Evolutionary conservation across 2,329 filamentous ascomycete genomes (phyloP).

Genomic region (Fusarium sulawesiense): DNA sequence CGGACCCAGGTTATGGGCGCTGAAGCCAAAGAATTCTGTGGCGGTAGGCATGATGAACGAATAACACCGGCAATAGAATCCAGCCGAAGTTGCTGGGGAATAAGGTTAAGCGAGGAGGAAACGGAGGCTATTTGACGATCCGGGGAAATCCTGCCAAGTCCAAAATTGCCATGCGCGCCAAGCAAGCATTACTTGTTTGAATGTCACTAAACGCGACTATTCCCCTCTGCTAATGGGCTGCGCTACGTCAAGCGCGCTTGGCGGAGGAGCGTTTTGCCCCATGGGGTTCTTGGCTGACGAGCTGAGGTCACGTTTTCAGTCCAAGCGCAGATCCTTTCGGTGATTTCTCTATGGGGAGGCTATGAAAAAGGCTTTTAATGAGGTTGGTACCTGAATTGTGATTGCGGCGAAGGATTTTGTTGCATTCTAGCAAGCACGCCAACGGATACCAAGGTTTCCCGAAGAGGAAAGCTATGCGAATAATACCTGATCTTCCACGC

Average conservation of each 20-base stretch:
- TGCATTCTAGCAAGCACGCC: neutral
- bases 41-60: neutral
- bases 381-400: neutral
- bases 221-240: neutral
- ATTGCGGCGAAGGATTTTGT: neutral
- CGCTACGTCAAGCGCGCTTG: neutral
- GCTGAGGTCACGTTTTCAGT: neutral
- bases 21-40: neutral
- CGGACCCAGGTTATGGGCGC: neutral
- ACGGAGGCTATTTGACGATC: neutral
- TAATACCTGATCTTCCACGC: neutral
- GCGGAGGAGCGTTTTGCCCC: neutral
- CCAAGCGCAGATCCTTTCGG: neutral
- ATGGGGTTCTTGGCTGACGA: neutral
- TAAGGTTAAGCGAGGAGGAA: neutral
- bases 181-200: neutral
- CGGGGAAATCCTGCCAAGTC: neutral
- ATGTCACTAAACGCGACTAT: neutral
- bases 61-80: too few relatives aligned
- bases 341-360: neutral
- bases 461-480: neutral
- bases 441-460: neutral
- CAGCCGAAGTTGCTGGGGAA: neutral
- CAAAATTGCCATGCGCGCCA: neutral
- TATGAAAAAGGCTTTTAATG: fast-evolving